These are phyloP conservation scores for Candida cerambycidarum DNA, from an alignment of 805 yeast species.

Conservation along the genomic window DNA sequence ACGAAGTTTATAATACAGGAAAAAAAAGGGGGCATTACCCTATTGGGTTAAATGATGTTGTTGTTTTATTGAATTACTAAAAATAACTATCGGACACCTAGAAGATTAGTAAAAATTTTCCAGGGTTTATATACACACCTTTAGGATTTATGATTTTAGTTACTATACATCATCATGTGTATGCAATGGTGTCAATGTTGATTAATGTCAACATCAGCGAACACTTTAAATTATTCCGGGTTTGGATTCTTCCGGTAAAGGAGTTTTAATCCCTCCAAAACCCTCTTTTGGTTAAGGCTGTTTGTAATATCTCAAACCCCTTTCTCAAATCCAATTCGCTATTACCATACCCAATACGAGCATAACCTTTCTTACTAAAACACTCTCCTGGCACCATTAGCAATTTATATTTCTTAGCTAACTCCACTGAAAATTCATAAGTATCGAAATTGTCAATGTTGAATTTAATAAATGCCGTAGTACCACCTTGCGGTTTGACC, in stretches of 20 bases:
- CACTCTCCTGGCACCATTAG: conserved; percentile 52
- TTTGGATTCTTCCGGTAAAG: no score
- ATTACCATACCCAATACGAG: conserved; percentile 53
- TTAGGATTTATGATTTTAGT: no score
- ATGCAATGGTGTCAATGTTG: no score
- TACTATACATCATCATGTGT: no score
- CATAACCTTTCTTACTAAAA: conserved; percentile 41
- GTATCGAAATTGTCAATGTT: conserved; percentile 24
- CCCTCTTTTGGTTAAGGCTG: neutral
- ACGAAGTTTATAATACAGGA: no score
- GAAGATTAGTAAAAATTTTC: neutral
- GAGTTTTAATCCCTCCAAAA: no score
- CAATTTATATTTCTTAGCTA: conserved; percentile 34
- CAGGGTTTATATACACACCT: neutral
- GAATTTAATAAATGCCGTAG: conserved; percentile 38
- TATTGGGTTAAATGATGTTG: neutral
- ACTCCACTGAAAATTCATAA: conserved; percentile 28
- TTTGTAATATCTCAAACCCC: conserved; percentile 30
- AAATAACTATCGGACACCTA: neutral
- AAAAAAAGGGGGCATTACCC: neutral
- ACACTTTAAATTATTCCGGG: no score
- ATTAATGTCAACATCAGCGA: no score
- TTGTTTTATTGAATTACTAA: conserved; percentile 1
- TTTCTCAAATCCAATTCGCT: conserved; percentile 28
- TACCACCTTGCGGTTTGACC: conserved; percentile 49